Evolutionary conservation across 805 yeast species (phyloP), one percentile per base, ranked within the genome.

Genomic region (Hanseniaspora clermontiae): DNA sequence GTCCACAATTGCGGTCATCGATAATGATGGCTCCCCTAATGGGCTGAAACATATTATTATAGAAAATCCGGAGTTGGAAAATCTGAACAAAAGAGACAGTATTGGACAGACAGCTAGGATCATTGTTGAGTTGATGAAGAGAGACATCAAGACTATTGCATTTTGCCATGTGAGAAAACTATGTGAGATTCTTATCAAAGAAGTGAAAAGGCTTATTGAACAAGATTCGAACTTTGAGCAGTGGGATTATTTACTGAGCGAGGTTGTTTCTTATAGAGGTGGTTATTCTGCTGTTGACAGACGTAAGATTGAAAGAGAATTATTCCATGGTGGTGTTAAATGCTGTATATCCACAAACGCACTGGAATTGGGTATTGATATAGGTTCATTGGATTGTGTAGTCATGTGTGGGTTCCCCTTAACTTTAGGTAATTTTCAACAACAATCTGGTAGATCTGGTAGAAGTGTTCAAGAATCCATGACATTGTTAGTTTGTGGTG

Each of bases 361-460:
- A 0, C 71, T 93, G 57, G 99, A 93, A 65, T 76, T 93, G 49
- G 99, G 99, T 58, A 87, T 93, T 52, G 98, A 93, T 73, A 84
- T 93, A 59, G 95, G 97, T 51, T 86, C 84, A 14, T 72, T 93
- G 49, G 98, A 93, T 68, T 89, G 95, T 0, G 97, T 90, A 0
- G 70, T 93, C 2, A 81, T 89, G 71, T 87, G 95, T 64, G 97
- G 97, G 0, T 93, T 93, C 60, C 99, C 99, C 0, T 72, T 81
- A 20, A 85, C 95, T 54, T 76, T 89, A 58, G 82, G 95, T 51
- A 88, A 88, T 59, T 79, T 93, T 65, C 87, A 90, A 62, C 99
- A 93, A 69, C 98, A 93, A 65, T 84, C 93, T 72, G 99, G 99
- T 39, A 77, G 99, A 64, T 97, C 96, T 0, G 99, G 99, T 17